Percentiles rank a stretch among this genome's conserved stretches.
Evolutionary conservation across 306 rosid genomes (phyloP).

Genomic region (Leucaena leucocephala): DNA sequence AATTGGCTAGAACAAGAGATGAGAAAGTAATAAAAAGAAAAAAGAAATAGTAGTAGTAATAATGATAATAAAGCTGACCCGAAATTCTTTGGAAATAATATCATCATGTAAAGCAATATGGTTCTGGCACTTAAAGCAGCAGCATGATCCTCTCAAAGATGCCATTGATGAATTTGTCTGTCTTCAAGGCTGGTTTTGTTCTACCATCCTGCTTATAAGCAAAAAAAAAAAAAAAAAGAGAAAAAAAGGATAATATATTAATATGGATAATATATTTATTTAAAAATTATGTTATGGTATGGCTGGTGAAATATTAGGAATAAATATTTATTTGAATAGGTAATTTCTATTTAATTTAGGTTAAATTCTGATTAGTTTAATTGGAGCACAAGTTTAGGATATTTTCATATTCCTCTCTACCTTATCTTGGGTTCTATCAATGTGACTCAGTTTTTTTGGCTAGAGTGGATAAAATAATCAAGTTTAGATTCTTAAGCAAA

Average conservation of each 20-base stretch:
- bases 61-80: conserved; percentile 44
- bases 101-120: conserved; percentile 66
- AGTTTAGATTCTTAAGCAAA: background rate
- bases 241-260: no score
- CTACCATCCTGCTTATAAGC: conserved; percentile 30
- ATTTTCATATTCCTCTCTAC: no score
- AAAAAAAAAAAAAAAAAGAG: no score
- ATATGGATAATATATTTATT: background rate
- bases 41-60: background rate
- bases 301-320: no score
- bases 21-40: conserved; percentile 30
- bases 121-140: conserved; percentile 77
- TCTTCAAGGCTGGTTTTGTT: background rate
- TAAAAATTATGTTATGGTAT: no score
- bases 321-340: no score
- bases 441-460: background rate
- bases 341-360: no score
- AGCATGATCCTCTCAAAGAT: conserved; percentile 48
- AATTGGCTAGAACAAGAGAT: conserved; percentile 16
- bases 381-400: no score
- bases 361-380: no score
- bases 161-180: conserved; percentile 54
- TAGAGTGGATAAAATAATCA: background rate
- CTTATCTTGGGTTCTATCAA: no score
- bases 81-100: conserved; percentile 67